Evolutionary conservation across 2,329 filamentous ascomycete genomes (phyloP), one percentile per base, ranked within the genome.

Genomic region (Sordariomycetes sp.): DNA sequence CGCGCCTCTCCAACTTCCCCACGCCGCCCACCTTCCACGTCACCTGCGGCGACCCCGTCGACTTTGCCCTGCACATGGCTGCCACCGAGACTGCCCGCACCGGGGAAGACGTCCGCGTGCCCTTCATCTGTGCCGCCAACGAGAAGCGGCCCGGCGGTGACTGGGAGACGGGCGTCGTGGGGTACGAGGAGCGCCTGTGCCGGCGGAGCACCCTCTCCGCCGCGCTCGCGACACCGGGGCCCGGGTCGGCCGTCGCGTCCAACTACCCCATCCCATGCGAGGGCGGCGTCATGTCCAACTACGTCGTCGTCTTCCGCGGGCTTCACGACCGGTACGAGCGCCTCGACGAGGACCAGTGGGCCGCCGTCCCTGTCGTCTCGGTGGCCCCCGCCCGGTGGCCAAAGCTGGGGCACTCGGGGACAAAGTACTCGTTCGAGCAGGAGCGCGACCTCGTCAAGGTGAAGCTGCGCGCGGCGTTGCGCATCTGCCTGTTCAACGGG

Each of bases 111-210:
- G 64, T 72, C 42, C 68, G 72, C 2, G 77, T 88, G 57, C 82
- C 85, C 0, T 84, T 89, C 59, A 80, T 89, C 60, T 89, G 86
- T 62, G 80, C 83, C 57, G 87, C 87, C 53, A 89, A 90, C 69
- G 87, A 90, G 67, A 87, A 85, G 65, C 77, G 85, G 42, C 78
- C 87, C 0, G 87, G 87, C 10, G 87, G 87, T n/a, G 86, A 90
- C 66, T 91, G 87, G 87, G 86, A 90, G 63, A 86, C 78, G 7
- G 77, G 76, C 60, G 75, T 71, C 13, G 67, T 71, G 2, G 72
- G 72, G 36, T 74, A 74, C 60, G 73, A 75, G 71, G 87, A 90
- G 69, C 85, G 85, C 62, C 78, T 91, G 42, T 88, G 86, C 64
- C 78, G 87, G 60, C 77, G 87, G 62, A 89, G 85, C 71, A 90